Evolutionary conservation across 2,329 filamentous ascomycete genomes (phyloP), one percentile per base, ranked within the genome.

Genomic region (Celoporthe dispersa): DNA sequence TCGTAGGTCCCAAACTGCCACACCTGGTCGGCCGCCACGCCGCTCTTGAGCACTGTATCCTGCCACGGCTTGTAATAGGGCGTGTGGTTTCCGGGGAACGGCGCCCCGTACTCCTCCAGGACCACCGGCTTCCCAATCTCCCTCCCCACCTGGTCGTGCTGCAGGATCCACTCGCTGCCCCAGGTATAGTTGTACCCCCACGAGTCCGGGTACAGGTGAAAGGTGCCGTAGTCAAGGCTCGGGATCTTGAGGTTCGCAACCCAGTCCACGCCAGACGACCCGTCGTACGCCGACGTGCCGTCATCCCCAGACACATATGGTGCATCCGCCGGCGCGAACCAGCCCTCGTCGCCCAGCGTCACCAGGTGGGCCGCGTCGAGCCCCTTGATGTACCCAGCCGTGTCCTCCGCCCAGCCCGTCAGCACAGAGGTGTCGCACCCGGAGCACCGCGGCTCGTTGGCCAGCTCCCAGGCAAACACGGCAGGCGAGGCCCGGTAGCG

Each of bases 301-400:
- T 76, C 76, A 66, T 77, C 75, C 33, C 70, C 71, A 51, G 73
- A 72, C 19, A 70, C 60, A 28, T 75, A 78, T 1, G 75, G 75
- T 48, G 76, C 76, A 33, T 62, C 70, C 73, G 6, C 75, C 0
- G 76, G 72, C 2, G 78, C 61, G 1, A 77, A 77, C 41, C 78
- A 79, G 1, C 81, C 81, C 68, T 83, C 90, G 73, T 91, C 89
- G 22, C 90, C 89, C 28, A 89, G 82, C 0, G 86, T 85, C 55
- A 91, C 88, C 82, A 91, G 85, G 76, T 91, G 90, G 62, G 84
- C 77, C 1, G 83, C 73, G 75, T 91, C 90, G 7, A 91, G 79
- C 3, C 81, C 84, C 77, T 91, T 90, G 76, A 92, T 87, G 74
- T 89, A 91, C 11, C 82, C 79, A 35, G 86, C 88, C 16, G 85